Evolutionary conservation across 805 yeast genomes (phyloP).

Genomic region (Pichia nanzhaoensis): DNA sequence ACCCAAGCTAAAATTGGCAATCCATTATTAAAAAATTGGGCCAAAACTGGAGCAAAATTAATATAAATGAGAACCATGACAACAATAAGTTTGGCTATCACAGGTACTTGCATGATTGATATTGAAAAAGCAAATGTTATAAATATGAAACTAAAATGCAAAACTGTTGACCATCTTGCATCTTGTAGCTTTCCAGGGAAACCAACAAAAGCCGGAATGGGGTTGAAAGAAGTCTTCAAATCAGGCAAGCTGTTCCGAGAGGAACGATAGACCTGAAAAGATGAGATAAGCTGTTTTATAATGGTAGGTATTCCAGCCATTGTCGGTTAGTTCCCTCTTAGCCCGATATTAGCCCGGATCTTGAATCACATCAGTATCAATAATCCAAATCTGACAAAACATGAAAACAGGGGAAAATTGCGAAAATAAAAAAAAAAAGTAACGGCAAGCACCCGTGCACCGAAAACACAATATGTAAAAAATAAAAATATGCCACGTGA

Average conservation of each 20-base stretch:
- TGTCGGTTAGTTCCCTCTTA: too few relatives aligned
- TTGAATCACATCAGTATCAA: too few relatives aligned
- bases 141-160: conserved; percentile 18
- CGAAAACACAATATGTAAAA: not conserved
- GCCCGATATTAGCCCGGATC: too few relatives aligned
- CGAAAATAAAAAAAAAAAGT: not conserved
- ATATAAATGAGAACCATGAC: conserved; percentile 16
- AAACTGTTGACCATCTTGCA: not conserved
- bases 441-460: not conserved
- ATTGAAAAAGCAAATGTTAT: conserved; percentile 22
- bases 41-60: conserved; percentile 63
- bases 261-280: not conserved
- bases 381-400: too few relatives aligned
- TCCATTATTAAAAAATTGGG: conserved; percentile 79
- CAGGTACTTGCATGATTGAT: conserved; percentile 18
- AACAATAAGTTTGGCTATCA: conserved; percentile 15
- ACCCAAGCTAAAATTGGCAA: conserved; percentile 87
- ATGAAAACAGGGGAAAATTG: not conserved
- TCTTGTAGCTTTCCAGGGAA: conserved; percentile 3
- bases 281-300: not conserved
- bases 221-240: conserved; percentile 7
- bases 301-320: conserved; percentile 2
- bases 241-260: not conserved
- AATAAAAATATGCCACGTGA: not conserved
- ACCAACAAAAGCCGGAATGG: conserved; percentile 1